Evolutionary conservation across 2,329 filamentous ascomycete species (phyloP).

Genomic region (Diplodia intermedia): DNA sequence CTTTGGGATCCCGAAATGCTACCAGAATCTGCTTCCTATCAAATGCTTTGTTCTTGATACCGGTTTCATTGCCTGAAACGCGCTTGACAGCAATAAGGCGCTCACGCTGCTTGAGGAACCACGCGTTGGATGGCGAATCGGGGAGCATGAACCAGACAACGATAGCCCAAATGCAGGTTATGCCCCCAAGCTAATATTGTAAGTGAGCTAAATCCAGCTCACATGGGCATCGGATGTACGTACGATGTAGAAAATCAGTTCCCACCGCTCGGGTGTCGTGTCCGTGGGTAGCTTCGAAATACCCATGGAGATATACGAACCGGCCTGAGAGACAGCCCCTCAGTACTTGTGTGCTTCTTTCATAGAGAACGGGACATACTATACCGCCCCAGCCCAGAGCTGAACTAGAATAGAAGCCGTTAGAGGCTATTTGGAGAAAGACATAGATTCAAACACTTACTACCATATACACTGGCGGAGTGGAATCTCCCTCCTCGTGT

Average conservation of each 20-base stretch:
- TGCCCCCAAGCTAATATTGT: constrained; percentile 39
- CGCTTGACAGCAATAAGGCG: constrained; percentile 43
- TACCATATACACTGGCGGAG: not conserved
- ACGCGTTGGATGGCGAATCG: constrained; percentile 44
- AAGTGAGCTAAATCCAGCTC: not conserved
- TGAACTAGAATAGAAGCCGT: not conserved
- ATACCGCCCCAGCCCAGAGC: not conserved
- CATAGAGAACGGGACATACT: not conserved
- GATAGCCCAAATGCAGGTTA: constrained; percentile 45
- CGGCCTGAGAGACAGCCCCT: constrained; percentile 43
- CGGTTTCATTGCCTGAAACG: constrained; percentile 45
- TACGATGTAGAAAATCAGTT: constrained; percentile 45
- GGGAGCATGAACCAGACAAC: constrained; percentile 44
- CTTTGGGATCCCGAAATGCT: constrained; percentile 44
- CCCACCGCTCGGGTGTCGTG: constrained; percentile 42
- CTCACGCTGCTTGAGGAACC: constrained; percentile 43
- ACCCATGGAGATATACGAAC: constrained; percentile 48
- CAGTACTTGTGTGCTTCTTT: not conserved
- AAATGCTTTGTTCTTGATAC: constrained; percentile 47
- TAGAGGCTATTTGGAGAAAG: no score
- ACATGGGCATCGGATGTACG: not conserved
- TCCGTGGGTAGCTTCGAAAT: constrained; percentile 41
- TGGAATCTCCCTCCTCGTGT: not conserved
- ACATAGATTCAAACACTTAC: not conserved
- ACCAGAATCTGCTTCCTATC: constrained; percentile 40